Conservation (phyloP, 306 rosid genomes). For the Glycine tomentella region DNA sequence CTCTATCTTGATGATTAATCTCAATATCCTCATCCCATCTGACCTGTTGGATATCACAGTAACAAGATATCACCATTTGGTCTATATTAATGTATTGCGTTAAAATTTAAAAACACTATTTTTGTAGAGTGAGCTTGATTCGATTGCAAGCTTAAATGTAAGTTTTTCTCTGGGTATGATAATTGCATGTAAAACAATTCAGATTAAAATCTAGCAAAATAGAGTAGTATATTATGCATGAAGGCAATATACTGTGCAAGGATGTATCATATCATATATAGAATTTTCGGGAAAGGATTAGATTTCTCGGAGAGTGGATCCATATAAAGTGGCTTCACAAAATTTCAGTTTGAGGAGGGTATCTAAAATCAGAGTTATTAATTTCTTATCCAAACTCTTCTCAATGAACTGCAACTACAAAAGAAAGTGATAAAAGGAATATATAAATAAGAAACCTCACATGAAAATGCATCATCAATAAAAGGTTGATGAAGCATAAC, state of each 20-base stretch:
- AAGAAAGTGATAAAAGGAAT: neutral
- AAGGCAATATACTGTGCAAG: too few species aligned
- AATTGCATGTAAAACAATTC: too few species aligned
- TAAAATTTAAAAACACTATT: neutral
- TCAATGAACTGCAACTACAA: neutral
- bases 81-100: slow-evolving; percentile 2
- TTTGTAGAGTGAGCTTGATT: too few species aligned
- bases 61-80: slow-evolving; percentile 22
- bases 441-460: neutral
- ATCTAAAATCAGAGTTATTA: neutral
- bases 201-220: too few species aligned
- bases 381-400: neutral
- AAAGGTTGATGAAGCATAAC: neutral
- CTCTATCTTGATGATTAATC: slow-evolving; percentile 72
- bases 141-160: too few species aligned
- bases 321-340: too few species aligned
- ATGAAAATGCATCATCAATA: slow-evolving; percentile 2
- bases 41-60: slow-evolving; percentile 63
- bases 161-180: too few species aligned
- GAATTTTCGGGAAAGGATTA: too few species aligned
- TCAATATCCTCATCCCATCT: slow-evolving; percentile 89
- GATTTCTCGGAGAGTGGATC: too few species aligned
- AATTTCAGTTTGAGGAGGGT: neutral
- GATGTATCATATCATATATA: too few species aligned
- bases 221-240: too few species aligned